Conservation (phyloP, 768 basidiomycete species). For the Amanita muscaria region DNA sequence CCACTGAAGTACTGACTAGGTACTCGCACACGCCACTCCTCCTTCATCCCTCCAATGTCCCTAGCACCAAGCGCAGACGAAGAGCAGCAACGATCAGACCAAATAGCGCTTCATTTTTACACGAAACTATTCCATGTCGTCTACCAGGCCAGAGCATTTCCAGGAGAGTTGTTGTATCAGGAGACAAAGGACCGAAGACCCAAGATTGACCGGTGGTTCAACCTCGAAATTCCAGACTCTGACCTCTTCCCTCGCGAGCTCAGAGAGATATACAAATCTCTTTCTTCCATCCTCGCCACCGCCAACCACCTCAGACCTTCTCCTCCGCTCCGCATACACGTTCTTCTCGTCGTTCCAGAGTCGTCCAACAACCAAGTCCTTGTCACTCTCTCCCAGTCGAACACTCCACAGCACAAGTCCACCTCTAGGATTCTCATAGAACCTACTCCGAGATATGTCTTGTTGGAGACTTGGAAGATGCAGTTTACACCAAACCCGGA, state of each 20-base stretch:
- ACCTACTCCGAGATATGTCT: conserved; percentile 57
- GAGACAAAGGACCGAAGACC: too few species aligned
- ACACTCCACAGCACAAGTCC: conserved; percentile 16
- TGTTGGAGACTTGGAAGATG: conserved; percentile 67
- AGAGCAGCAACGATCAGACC: conserved; percentile 56
- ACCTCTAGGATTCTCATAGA: conserved; percentile 56
- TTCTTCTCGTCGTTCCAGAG: conserved; percentile 64
- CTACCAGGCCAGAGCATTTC: conserved; percentile 62
- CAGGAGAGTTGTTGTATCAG: too few species aligned
- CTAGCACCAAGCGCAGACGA: too few species aligned
- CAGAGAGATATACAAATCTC: conserved; percentile 48
- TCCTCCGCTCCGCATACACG: conserved; percentile 57
- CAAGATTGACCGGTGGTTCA: conserved; percentile 68
- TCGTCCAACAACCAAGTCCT: conserved; percentile 62
- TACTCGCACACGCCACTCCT: too few species aligned
- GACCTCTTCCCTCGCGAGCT: conserved; percentile 58
- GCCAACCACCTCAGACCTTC: conserved; percentile 22
- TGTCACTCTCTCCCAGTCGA: conserved; percentile 45
- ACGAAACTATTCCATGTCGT: conserved; percentile 74
- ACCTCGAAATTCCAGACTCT: conserved; percentile 69
- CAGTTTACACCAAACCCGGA: conserved; percentile 25
- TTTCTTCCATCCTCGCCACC: conserved; percentile 31
- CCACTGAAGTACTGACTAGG: too few species aligned
- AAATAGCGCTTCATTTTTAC: conserved; percentile 79
- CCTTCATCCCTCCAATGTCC: too few species aligned